Evolutionary conservation across 2,329 filamentous ascomycete genomes (phyloP).

Genomic region (Penicillium polonicum): DNA sequence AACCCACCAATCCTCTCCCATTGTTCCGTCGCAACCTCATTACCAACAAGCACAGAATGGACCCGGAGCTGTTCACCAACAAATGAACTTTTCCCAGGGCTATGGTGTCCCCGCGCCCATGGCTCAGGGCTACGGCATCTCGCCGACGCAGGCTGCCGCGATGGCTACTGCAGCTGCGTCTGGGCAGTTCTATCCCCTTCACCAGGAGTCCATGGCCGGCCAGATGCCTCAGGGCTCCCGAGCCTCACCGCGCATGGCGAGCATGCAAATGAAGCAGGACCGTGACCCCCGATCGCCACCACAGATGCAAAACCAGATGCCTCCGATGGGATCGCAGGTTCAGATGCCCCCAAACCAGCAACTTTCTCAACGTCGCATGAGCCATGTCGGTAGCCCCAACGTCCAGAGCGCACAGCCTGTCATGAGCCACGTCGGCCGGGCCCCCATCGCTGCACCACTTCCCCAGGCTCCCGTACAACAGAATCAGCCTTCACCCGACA

Average conservation of each 20-base stretch:
- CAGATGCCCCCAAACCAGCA: conserved; percentile 56
- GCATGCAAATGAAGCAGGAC: conserved; percentile 67
- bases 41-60: conserved; percentile 65
- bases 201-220: conserved; percentile 67
- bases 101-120: conserved; percentile 74
- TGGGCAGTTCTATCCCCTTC: conserved; percentile 74
- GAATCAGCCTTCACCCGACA: conserved; percentile 75
- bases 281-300: conserved; percentile 74
- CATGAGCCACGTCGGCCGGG: conserved; percentile 65
- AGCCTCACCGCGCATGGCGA: conserved; percentile 75
- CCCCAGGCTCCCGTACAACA: conserved; percentile 62
- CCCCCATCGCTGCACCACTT: conserved; percentile 51
- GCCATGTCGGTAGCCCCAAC: conserved; percentile 71
- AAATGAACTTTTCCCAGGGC: conserved; percentile 77
- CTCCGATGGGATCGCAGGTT: conserved; percentile 48
- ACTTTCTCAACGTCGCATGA: conserved; percentile 67
- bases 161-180: conserved; percentile 93
- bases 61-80: conserved; percentile 59
- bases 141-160: conserved; percentile 81
- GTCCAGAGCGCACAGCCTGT: conserved; percentile 72
- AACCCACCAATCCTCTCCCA: conserved; percentile 72
- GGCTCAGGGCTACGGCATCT: conserved; percentile 72
- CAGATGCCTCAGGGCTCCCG: conserved; percentile 55
- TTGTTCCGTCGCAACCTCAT: conserved; percentile 72
- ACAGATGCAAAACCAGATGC: conserved; percentile 63